phyloP scores from a whole-genome alignment of 1,139 yeast species.

The Zhuliangozyma blackwelliae region DNA sequence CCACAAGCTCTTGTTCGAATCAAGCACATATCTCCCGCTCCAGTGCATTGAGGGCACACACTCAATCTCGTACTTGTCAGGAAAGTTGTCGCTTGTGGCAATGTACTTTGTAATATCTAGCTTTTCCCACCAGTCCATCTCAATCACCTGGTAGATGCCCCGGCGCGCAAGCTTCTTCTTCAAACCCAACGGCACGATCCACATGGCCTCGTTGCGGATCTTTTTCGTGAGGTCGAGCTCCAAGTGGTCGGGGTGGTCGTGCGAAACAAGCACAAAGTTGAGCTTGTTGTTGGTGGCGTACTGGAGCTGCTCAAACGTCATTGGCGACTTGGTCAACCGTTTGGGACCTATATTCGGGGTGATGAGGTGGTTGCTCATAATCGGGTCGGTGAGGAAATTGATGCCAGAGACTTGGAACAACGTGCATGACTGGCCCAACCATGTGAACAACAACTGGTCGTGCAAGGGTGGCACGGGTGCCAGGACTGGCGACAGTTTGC shows the following conservation, averaged over 20 bases:
- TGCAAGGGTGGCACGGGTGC: conserved; percentile 22
- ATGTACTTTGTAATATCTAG: conserved; percentile 37
- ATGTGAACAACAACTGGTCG: conserved; percentile 64
- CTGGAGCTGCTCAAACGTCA: conserved; percentile 59
- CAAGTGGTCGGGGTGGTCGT: conserved; percentile 93
- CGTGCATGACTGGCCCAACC: conserved; percentile 93
- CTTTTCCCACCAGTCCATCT: conserved; percentile 92
- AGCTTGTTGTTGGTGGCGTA: conserved; percentile 44
- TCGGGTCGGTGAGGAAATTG: conserved; percentile 80
- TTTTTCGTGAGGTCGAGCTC: conserved; percentile 57
- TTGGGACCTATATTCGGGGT: conserved; percentile 71
- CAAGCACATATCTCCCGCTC: conserved; percentile 80
- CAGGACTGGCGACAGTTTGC: background rate
- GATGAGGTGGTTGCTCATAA: conserved; percentile 67
- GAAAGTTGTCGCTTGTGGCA: conserved; percentile 20
- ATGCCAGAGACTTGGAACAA: conserved; percentile 67
- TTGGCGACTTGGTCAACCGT: conserved; percentile 70
- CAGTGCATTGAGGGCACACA: conserved; percentile 98
- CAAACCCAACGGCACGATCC: conserved; percentile 88
- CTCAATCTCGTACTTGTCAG: conserved; percentile 67
- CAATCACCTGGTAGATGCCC: conserved; percentile 58
- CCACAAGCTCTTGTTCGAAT: conserved; percentile 82
- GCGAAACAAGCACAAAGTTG: conserved; percentile 76
- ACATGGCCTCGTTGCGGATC: conserved; percentile 58
- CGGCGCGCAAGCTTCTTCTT: conserved; percentile 51